Base-by-base conservation (phyloP, 257 asterid genomes). In the Solanum ahanhuiri region DNA sequence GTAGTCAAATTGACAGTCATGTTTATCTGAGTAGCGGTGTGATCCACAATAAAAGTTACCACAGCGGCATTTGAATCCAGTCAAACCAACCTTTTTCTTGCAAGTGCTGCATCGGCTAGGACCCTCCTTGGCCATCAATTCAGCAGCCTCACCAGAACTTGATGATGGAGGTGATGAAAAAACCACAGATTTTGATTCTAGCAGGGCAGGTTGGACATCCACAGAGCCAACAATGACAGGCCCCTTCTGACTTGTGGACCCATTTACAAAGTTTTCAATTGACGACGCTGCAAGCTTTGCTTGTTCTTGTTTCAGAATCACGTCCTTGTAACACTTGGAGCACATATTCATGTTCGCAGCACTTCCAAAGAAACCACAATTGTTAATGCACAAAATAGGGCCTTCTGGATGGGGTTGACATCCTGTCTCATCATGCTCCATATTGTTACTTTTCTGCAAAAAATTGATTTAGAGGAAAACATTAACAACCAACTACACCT, bases 21-120 rank as follows among this genome's bases (percentile, higher is more conserved):
- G 95, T 82, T 91, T 92, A 85, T 92, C 94, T 2, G 94, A 89
- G 69, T 92, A 92, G 87, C 93, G 95, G 85, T 92, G 95, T 23
- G 90, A 85, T 54, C 95, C 95, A 73, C 95, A 92, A 83, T 88
- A 92, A 25, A 90, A 86, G 81, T 90, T 25, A 15, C 94, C 95
- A 41, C 95, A 91, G 1, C 95, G 95, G 88, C 95, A 92, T 43
- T 85, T 86, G 82, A 92, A 92, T 9, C 92, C 95, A 9, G 92
- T 92, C 35, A 92, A 82, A 45, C 95, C 95, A 82, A 92, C 94
- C 84, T 90, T 89, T 87, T 89, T 92, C 83, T 90, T 92, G 92
- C 95, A 93, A 31, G 91, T 34, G 77, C 33, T 84, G 91, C 95
- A 93, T 58, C 92, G 87, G 17, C 63, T 93, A 33, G 94, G 91